Base-by-base conservation (phyloP, 306 rosid species). In the Arachis hypogaea region DNA sequence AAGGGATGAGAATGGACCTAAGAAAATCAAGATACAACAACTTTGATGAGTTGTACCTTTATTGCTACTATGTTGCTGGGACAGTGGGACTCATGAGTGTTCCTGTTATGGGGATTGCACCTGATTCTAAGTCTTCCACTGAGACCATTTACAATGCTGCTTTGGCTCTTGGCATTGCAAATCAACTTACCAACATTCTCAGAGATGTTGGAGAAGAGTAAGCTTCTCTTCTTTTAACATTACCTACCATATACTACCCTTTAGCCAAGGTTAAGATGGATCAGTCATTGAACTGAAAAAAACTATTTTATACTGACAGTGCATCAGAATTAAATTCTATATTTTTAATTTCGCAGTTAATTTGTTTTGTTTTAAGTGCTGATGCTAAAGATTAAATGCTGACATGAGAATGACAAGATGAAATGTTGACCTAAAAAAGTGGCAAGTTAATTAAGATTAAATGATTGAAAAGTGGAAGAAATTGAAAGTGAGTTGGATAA, bases 51-150 rank as follows among this genome's bases (percentile, higher is more conserved):
- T 89, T 94, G 41, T 94, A 94, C 83, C 91, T 94, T 42, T 94
- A 94, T 78, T 94, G 98, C 88, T 94, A 94, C 83, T 94, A 88
- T 86, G 98, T 89, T 38, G 98, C 98, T 40, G 98, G 98, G 29
- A 94, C 98, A 9, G 98, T 94, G 6, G 98, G 97, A n/a, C 97
- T 94, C 11, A 94, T 94, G 98, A 94, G 98, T 80, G 98, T 94
- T 73, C 98, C 98, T 2, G 97, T 94, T 0, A 94, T 94, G 98
- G 98, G 98, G 7, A 87, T 94, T 42, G 80, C 87, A 45, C 92
- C 88, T 0, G 84, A 91, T 69, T 88, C 98, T n/a, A 88, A 78
- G 68, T 93, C 94, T 73, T 85, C 98, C 7, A 84, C 97, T 7
- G 97, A 94, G 74, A 81, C 77, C 3, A 84, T 94, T 59, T 91